Percentiles rank a stretch among this genome's conserved stretches.
Conservation (phyloP, 2,329 filamentous ascomycete genomes). For the Ceratocystiopsis brevicomis region DNA sequence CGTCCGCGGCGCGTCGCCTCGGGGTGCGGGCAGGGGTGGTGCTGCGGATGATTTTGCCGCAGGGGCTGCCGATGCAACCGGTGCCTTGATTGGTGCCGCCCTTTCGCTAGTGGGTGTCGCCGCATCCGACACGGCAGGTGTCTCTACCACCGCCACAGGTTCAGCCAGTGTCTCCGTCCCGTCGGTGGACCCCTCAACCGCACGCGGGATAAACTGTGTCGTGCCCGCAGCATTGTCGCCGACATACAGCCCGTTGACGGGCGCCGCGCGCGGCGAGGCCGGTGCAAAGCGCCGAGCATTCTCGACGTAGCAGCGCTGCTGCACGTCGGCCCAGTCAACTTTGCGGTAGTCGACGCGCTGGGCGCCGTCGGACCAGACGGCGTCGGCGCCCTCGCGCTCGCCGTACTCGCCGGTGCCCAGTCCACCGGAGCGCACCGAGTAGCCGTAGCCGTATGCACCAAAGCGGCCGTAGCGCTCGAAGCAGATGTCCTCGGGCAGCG, state of each 20-base stretch:
- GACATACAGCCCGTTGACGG: conserved; percentile 33
- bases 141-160: too few species aligned
- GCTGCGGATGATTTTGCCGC: neutral
- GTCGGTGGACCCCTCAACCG: too few species aligned
- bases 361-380: conserved; percentile 51
- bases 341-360: conserved; percentile 59
- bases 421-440: conserved; percentile 59
- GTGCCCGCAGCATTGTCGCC: conserved; percentile 10
- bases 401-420: conserved; percentile 72
- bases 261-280: conserved; percentile 20
- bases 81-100: too few species aligned
- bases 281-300: conserved; percentile 53
- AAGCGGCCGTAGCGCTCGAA: conserved; percentile 82
- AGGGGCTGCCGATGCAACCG: too few species aligned
- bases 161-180: too few species aligned
- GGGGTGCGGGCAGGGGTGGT: neutral
- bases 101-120: too few species aligned
- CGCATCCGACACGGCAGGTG: neutral
- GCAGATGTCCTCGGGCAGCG: conserved; percentile 68
- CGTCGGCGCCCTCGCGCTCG: conserved; percentile 61
- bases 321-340: conserved; percentile 62
- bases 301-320: conserved; percentile 50
- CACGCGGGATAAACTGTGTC: too few species aligned
- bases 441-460: conserved; percentile 79
- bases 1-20: conserved; percentile 32